Conservation (phyloP, 352 stramenopile genomes). For the Globisporangium viniferum region DNA sequence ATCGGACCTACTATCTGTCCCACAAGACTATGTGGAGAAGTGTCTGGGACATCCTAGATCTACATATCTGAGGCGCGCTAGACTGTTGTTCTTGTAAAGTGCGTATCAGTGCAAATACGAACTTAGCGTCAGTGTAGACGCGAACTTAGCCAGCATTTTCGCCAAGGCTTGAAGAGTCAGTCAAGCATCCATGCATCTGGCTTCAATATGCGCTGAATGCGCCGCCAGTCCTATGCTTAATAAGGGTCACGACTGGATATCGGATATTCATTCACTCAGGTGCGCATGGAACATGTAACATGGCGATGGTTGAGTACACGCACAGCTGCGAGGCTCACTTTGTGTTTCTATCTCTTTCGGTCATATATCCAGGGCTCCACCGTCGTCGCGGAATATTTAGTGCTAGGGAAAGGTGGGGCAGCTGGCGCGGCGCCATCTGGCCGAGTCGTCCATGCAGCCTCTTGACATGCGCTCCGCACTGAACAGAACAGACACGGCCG, state of each 20-base stretch:
- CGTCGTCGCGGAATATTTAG: not conserved
- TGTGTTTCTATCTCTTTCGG: not conserved
- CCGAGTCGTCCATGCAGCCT: not conserved
- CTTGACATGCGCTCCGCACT: constrained; percentile 2
- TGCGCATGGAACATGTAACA: not conserved
- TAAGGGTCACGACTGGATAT: not conserved
- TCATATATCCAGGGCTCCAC: not conserved
- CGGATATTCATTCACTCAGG: not conserved
- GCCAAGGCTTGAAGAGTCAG: not conserved
- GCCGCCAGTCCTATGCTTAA: not conserved
- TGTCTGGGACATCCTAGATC: not conserved
- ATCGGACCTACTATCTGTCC: not conserved
- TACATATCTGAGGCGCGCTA: not conserved
- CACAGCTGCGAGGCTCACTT: not conserved
- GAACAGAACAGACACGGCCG: not conserved
- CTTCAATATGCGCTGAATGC: not conserved
- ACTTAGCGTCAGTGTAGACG: not conserved
- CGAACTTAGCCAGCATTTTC: too few species aligned
- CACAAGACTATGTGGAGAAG: not conserved
- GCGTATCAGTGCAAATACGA: not conserved
- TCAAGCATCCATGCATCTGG: not conserved
- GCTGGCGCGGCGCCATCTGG: constrained; percentile 5
- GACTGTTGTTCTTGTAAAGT: not conserved
- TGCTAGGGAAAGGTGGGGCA: constrained; percentile 13
- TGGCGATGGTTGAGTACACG: not conserved